Evolutionary conservation across 768 basidiomycete species (phyloP).

Genomic region (Cubamyces sp.): DNA sequence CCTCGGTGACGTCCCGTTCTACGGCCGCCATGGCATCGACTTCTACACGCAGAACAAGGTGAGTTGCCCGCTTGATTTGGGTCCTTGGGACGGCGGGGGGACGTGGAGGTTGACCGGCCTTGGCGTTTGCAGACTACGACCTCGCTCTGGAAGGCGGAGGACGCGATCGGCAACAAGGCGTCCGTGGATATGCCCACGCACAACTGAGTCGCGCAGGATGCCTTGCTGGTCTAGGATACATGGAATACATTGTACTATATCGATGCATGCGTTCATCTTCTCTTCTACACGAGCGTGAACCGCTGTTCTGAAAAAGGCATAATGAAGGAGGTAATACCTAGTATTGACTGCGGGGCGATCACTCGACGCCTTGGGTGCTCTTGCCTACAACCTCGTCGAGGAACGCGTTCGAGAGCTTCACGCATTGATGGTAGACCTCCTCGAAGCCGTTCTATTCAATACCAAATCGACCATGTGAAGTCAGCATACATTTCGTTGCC

Average conservation of each 20-base stretch:
- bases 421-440: constrained; percentile 76
- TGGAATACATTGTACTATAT: constrained; percentile 16
- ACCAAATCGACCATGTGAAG: too few relatives aligned
- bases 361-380: constrained; percentile 18
- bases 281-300: background rate
- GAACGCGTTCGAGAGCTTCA: constrained; percentile 75
- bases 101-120: background rate
- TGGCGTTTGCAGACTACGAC: constrained; percentile 72
- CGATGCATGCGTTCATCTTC: constrained; percentile 1
- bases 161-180: constrained; percentile 78
- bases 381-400: constrained; percentile 62
- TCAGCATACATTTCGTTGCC: background rate
- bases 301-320: background rate
- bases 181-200: constrained; percentile 88
- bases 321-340: too few relatives aligned
- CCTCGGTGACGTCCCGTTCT: constrained; percentile 88
- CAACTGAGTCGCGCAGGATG: constrained; percentile 43
- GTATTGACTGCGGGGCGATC: background rate
- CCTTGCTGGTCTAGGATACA: constrained; percentile 3
- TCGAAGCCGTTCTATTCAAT: constrained; percentile 67
- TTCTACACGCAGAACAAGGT: constrained; percentile 98
- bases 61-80: constrained; percentile 7
- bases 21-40: constrained; percentile 90
- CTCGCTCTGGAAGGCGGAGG: constrained; percentile 89
- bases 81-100: background rate